A percentile compares a stretch with the other conserved stretches of the same genome.
These are phyloP conservation scores for Imleria badia DNA, from an alignment of 768 basidiomycete species.

Conservation along the genomic window DNA sequence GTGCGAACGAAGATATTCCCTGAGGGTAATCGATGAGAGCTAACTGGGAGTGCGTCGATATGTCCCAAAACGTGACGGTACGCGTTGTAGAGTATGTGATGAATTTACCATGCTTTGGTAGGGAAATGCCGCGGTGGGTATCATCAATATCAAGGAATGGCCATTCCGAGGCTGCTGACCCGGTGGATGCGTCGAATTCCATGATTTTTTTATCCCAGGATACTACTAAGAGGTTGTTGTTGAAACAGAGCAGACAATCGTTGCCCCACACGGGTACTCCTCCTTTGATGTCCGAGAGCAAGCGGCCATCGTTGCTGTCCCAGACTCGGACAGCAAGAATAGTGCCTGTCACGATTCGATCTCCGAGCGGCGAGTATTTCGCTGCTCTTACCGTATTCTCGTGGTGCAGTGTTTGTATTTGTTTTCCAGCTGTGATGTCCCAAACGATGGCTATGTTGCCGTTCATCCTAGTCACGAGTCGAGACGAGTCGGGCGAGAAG, in stretches of 20 bases:
- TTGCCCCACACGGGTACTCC: background rate
- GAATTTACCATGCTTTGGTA: background rate
- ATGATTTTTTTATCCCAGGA: background rate
- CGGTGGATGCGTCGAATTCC: background rate
- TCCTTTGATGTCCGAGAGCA: background rate
- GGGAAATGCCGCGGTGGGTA: too few relatives aligned
- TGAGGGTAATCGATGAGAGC: background rate
- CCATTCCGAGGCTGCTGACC: background rate
- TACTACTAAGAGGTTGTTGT: background rate
- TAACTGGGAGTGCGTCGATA: background rate
- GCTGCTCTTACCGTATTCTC: background rate
- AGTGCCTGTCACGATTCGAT: background rate
- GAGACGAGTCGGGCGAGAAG: conserved; percentile 3
- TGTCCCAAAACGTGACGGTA: background rate
- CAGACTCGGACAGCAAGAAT: background rate
- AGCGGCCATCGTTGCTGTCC: background rate
- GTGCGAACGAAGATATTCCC: background rate
- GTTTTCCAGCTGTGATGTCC: background rate
- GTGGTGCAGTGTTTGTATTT: background rate
- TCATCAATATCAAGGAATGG: background rate
- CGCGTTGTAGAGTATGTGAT: background rate
- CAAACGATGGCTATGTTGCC: background rate
- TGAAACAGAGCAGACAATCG: background rate
- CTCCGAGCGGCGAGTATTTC: background rate
- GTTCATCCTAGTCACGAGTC: background rate